Evolutionary conservation across 2,329 filamentous ascomycete species (phyloP), one percentile per base, ranked within the genome.

Genomic region (Beauveria australis): DNA sequence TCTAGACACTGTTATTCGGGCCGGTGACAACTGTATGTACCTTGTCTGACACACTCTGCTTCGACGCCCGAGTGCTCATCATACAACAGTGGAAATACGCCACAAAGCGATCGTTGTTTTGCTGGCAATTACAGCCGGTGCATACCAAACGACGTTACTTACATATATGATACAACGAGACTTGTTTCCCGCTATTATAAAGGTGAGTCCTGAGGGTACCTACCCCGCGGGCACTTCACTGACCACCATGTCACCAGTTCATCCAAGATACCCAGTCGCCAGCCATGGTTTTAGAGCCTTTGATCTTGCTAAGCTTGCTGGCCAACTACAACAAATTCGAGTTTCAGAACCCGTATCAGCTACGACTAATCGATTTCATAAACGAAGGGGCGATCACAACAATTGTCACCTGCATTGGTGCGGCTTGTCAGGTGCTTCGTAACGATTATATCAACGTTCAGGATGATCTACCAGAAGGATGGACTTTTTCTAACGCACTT

Each of bases 291-390:
- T 82, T 91, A 48, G 84, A 89, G 62, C 89, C 93, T 0, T 92
- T 97, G 66, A 84, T 88, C 16, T 82, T 97, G 10, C 80, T 97
- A 22, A 93, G 93, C 14, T 80, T 97, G 4, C 79, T 99, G 58
- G 89, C 91, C 65, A 99, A 97, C 75, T 97, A 97, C 81, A 97
- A 99, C 81, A 99, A 97, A 73, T 99, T 99, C 70, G 94, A 99
- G 74, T 93, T 95, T 61, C 92, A 96, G 71, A 99, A 99, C 67
- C 93, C 93, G 0, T 99, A 99, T 68, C 89, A 94, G 68, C 78
- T 95, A 64, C 89, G 93, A 30, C 81, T 99, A 18, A 92, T 93
- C 67, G 92, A 97, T 72, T 97, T 97, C 73, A 91, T 97, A 68
- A 96, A 99, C 70, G 92, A 97, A 70, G 78, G 81, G 0, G 88